A percentile compares a stretch with the other conserved stretches of the same genome.
These are phyloP conservation scores for Harringtonia lauricola DNA, from an alignment of 2,329 filamentous ascomycete genomes.

Conservation along the genomic window DNA sequence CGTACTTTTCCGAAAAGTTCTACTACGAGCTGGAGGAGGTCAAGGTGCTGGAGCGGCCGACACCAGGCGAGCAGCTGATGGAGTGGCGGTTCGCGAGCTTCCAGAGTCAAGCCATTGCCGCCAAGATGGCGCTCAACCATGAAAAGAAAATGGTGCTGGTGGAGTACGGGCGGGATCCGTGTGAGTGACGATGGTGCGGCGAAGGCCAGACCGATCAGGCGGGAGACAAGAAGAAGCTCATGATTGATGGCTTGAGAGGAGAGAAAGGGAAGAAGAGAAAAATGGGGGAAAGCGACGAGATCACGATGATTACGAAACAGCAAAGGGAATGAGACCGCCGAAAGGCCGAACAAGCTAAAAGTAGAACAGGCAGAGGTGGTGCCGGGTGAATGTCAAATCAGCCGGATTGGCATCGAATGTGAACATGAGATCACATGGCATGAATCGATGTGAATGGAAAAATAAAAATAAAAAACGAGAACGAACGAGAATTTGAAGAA, in stretches of 20 bases:
- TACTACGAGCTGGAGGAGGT: conserved; percentile 11
- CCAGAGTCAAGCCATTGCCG: conserved; percentile 12
- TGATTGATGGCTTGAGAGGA: background rate
- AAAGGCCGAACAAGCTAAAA: no score
- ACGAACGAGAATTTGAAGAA: no score
- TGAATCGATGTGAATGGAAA: no score
- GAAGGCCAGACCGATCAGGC: background rate
- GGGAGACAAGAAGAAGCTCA: background rate
- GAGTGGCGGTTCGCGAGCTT: conserved; percentile 12
- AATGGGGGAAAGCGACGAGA: no score
- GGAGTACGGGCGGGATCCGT: conserved; percentile 10
- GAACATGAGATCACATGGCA: no score
- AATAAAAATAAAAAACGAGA: no score
- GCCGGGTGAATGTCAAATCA: no score
- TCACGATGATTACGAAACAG: no score
- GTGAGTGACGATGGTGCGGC: no score
- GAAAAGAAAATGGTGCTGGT: conserved; percentile 7
- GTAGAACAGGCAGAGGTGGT: no score
- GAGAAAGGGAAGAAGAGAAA: background rate
- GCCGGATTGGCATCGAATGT: no score
- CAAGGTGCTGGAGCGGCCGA: background rate
- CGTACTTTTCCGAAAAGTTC: conserved; percentile 9
- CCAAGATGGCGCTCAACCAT: conserved; percentile 13
- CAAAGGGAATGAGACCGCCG: no score
- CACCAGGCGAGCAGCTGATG: conserved; percentile 4